Base-by-base conservation (phyloP, 2,329 filamentous ascomycete species). In the Pseudocercospora vitis region DNA sequence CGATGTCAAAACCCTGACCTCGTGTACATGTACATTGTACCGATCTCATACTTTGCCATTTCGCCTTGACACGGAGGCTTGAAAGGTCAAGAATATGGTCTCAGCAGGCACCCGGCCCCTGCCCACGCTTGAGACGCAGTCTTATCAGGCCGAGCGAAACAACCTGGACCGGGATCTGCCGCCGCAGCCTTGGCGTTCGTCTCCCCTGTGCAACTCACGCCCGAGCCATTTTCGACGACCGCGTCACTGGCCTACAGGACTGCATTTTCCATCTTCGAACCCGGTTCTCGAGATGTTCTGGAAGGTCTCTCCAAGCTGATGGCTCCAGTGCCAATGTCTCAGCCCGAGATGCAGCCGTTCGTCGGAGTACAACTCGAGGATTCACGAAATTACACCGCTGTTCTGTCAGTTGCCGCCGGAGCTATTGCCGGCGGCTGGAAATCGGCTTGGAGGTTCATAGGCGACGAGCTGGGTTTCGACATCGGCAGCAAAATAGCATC, bases 111-210 rank as follows among this genome's bases (percentile, higher is more conserved):
- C 35, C n/a, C n/a, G n/a, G 23, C n/a, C 35, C 23, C 35, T 40
- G 14, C 19, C 9, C 35, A 19, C 37, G 37, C 37, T 40, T 42
- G 21, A 42, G 19, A 11, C 19, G 35, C 37, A 40, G 19, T 42
- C 37, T 42, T 24, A 42, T 42, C 37, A 42, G 21, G 37, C 37
- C 12, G 16, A 24, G 37, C n/a, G 21, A 18, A 21, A 3, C n/a
- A 39, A 39, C 33, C 35, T 39, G 16, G 33, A n/a, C 19, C 33
- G 33, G 33, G n/a, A 16, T 37, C 35, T 39, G 35, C 35, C 21
- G 6, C 19, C 32, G 12, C 16, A 39, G 35, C 35, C 11, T 11
- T 39, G 35, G 35, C 14, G 32, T 29, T 29, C 11, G 26, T 11
- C 26, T 29, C 26, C 26, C 26, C 26, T 11, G 6, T 29, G 26